Percentiles rank a stretch among this genome's conserved stretches.
Evolutionary conservation across 768 basidiomycete species (phyloP).

Genomic region (Candolleomyces efflorescens): DNA sequence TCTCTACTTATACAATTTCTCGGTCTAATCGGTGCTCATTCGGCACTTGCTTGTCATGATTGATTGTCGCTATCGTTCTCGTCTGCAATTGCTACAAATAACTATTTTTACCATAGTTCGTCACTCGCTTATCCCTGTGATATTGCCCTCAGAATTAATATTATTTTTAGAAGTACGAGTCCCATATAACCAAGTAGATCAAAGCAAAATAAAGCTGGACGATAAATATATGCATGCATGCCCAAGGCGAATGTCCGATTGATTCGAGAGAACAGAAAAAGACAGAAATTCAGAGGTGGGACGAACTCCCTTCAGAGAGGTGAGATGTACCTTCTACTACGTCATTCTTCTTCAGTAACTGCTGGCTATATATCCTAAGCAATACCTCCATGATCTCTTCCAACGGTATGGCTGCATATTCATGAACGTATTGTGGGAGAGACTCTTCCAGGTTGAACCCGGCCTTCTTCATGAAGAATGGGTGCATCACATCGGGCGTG

Average conservation of each 20-base stretch:
- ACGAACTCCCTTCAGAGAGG: background rate
- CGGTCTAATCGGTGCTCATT: too few relatives aligned
- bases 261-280: background rate
- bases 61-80: too few relatives aligned
- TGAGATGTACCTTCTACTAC: background rate
- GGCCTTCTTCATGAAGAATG: slow-evolving; percentile 81
- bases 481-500: slow-evolving; percentile 86
- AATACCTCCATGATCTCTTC: slow-evolving; percentile 83
- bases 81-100: too few relatives aligned
- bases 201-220: background rate
- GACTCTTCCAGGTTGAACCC: slow-evolving; percentile 83
- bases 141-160: too few relatives aligned
- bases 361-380: slow-evolving; percentile 71
- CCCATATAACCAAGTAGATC: background rate
- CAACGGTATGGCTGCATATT: slow-evolving; percentile 78
- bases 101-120: too few relatives aligned
- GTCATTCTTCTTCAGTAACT: slow-evolving; percentile 37
- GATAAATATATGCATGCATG: too few relatives aligned
- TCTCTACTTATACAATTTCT: too few relatives aligned
- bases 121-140: too few relatives aligned
- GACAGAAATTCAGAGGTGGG: background rate
- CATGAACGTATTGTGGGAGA: slow-evolving; percentile 82
- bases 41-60: too few relatives aligned
- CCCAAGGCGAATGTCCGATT: too few relatives aligned
- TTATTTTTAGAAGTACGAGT: too few relatives aligned